phyloP scores from a whole-genome alignment of 495 filamentous ascomycete genomes.

The Neurospora discreta region DNA sequence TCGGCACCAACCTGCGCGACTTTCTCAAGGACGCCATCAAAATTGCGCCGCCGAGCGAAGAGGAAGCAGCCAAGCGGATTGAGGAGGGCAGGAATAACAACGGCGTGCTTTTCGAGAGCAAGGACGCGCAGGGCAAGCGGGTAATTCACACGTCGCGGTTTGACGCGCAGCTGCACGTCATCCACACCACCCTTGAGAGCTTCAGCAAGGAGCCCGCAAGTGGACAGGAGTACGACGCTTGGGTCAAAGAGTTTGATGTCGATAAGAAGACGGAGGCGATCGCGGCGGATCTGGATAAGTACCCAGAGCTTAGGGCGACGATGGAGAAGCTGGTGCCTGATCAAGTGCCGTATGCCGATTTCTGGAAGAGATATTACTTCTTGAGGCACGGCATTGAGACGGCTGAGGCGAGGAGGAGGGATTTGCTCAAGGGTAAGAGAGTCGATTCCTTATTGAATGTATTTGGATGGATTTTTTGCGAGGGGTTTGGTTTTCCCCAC shows the following conservation, averaged over 20 bases:
- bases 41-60: constrained; percentile 54
- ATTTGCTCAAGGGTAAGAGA: constrained; percentile 76
- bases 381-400: constrained; percentile 86
- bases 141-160: constrained; percentile 90
- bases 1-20: constrained; percentile 81
- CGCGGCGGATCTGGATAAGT: constrained; percentile 70
- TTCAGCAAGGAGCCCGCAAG: constrained; percentile 68
- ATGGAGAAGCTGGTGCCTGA: constrained; percentile 97
- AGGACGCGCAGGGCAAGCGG: constrained; percentile 76
- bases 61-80: constrained; percentile 20
- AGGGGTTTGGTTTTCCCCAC: background rate
- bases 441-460: background rate
- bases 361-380: constrained; percentile 97
- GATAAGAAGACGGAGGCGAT: constrained; percentile 82
- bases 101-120: constrained; percentile 77
- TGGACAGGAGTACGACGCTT: constrained; percentile 61
- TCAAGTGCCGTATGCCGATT: constrained; percentile 72
- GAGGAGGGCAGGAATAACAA: constrained; percentile 11
- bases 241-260: constrained; percentile 65
- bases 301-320: constrained; percentile 73
- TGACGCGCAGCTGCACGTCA: constrained; percentile 89
- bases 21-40: constrained; percentile 87
- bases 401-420: constrained; percentile 83
- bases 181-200: constrained; percentile 75
- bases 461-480: background rate